phyloP scores from a whole-genome alignment of 2,329 filamentous ascomycete genomes.

The Knufia petricola region DNA sequence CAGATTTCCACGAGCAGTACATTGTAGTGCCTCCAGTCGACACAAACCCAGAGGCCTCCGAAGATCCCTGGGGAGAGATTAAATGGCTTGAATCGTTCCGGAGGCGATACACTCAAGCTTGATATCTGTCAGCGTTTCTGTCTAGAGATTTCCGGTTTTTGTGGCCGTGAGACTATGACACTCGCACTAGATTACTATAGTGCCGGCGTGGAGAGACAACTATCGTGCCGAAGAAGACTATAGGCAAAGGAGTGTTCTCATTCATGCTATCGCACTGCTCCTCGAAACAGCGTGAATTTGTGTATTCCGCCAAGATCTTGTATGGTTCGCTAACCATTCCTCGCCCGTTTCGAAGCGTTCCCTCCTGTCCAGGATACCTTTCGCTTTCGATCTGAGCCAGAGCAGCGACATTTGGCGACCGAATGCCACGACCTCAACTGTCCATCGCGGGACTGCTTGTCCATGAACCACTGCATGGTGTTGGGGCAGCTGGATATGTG shows the following conservation, averaged over 20 bases:
- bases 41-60: no score
- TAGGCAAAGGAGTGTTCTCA: slow-evolving; percentile 1
- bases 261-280: neutral
- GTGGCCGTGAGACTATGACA: neutral
- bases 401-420: neutral
- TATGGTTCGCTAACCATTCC: neutral
- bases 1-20: no score
- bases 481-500: slow-evolving; percentile 8
- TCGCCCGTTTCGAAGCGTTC: neutral
- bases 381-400: neutral
- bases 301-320: no score
- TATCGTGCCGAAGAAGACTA: slow-evolving; percentile 1
- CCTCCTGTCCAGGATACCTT: neutral
- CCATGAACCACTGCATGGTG: slow-evolving; percentile 8
- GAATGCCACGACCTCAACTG: slow-evolving; percentile 2
- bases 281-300: no score
- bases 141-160: neutral
- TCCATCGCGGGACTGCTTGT: neutral
- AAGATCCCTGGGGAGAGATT: no score
- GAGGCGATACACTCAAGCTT: neutral
- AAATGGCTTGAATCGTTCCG: no score
- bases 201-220: neutral
- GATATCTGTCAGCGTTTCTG: neutral
- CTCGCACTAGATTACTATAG: neutral
- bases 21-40: no score